These are phyloP conservation scores for Typha latifolia DNA, from an alignment of 176 grass and related monocot species.

Conservation along the genomic window DNA sequence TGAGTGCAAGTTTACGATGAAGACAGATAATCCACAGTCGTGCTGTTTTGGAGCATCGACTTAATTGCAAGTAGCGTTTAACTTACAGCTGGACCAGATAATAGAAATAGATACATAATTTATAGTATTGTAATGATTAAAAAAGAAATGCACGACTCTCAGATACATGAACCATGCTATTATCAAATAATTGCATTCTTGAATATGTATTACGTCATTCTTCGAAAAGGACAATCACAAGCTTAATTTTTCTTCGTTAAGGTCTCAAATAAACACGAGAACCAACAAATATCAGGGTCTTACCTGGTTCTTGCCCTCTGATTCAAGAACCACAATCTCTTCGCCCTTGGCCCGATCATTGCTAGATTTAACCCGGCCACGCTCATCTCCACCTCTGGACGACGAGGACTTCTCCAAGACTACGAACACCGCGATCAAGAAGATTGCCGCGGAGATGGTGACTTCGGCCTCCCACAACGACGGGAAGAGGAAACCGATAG, in stretches of 20 bases:
- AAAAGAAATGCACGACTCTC: neutral
- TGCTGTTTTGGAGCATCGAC: neutral
- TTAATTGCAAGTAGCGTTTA: neutral
- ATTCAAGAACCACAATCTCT: neutral
- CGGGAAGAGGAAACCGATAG: slow-evolving; percentile 52
- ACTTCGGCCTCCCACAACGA: slow-evolving; percentile 78
- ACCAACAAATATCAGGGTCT: neutral
- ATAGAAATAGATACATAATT: neutral
- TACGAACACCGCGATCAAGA: slow-evolving; percentile 36
- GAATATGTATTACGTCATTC: neutral
- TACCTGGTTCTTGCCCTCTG: slow-evolving; percentile 16
- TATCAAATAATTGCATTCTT: neutral
- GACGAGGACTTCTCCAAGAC: slow-evolving; percentile 27
- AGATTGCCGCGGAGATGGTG: slow-evolving; percentile 40
- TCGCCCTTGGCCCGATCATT: neutral
- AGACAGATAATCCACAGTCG: neutral
- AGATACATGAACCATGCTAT: neutral
- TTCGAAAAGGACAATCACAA: neutral
- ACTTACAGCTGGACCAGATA: neutral
- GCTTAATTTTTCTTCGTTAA: neutral
- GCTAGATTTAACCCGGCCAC: neutral
- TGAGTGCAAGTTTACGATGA: neutral
- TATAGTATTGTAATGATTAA: neutral
- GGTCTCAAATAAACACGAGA: no score
- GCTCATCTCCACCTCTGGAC: slow-evolving; percentile 6